These are phyloP conservation scores for Dioscorea alata DNA, from an alignment of 106 monocot species.

Conservation along the genomic window DNA sequence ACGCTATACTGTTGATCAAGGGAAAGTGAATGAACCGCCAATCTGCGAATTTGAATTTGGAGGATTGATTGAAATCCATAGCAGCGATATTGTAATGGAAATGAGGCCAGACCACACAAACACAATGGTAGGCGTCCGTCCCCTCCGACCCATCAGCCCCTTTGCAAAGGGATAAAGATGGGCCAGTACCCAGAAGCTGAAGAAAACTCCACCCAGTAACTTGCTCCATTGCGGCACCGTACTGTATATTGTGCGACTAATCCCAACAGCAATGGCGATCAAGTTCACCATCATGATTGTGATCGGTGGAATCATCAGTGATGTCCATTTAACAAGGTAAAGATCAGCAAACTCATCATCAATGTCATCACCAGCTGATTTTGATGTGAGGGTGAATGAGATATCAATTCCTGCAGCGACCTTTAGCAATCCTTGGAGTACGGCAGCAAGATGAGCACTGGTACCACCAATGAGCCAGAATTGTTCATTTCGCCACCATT, in stretches of 20 bases:
- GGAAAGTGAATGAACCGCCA: not conserved
- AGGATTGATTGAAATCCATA: not conserved
- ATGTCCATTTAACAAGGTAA: slow-evolving; percentile 3
- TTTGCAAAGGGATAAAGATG: slow-evolving; percentile 3
- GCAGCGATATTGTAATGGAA: slow-evolving; percentile 1
- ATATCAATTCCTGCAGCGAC: slow-evolving; percentile 1
- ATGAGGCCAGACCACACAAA: slow-evolving; percentile 5
- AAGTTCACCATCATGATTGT: slow-evolving; percentile 7
- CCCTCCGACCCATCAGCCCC: slow-evolving; percentile 8
- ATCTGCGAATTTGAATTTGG: not conserved
- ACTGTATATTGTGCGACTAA: slow-evolving; percentile 1
- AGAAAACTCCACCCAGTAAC: slow-evolving; percentile 1
- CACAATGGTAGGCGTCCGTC: slow-evolving; percentile 1
- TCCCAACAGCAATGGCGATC: not conserved
- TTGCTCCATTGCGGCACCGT: slow-evolving; percentile 1
- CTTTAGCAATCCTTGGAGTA: slow-evolving; percentile 1
- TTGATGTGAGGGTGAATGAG: slow-evolving; percentile 1
- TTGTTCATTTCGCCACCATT: slow-evolving; percentile 8
- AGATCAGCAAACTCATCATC: slow-evolving; percentile 1
- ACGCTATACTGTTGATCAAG: not conserved
- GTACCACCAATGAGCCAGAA: slow-evolving; percentile 4
- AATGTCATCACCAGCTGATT: not conserved
- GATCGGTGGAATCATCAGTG: not conserved
- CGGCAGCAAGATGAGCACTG: slow-evolving; percentile 2
- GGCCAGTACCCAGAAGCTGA: slow-evolving; percentile 7